Percentiles rank a stretch among this genome's conserved stretches.
phyloP scores from a whole-genome alignment of 768 basidiomycete species.

The Sistotremastrum niveocremeum region DNA sequence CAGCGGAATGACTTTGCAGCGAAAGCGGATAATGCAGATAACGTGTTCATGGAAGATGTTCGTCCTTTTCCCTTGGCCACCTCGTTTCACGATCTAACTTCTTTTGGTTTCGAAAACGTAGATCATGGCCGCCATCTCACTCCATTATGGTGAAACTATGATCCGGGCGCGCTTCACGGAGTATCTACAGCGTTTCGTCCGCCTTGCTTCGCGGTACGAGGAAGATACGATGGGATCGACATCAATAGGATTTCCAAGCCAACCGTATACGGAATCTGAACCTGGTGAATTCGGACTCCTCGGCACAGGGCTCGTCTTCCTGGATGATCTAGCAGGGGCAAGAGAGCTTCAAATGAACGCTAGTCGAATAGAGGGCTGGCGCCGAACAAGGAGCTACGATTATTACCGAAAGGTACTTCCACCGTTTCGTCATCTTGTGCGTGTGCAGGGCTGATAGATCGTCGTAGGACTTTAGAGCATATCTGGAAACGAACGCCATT shows the following conservation, averaged over 20 bases:
- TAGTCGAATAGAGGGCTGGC: constrained; percentile 88
- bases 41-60: constrained; percentile 89
- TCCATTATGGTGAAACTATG: constrained; percentile 81
- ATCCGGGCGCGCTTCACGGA: constrained; percentile 85
- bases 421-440: neutral
- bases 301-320: constrained; percentile 72
- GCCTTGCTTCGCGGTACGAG: constrained; percentile 83
- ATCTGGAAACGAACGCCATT: constrained; percentile 42
- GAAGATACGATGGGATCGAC: constrained; percentile 66
- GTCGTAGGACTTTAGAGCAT: constrained; percentile 52
- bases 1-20: constrained; percentile 40
- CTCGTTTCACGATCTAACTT: neutral
- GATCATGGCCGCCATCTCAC: constrained; percentile 79
- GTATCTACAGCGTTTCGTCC: constrained; percentile 76
- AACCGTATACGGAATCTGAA: constrained; percentile 31
- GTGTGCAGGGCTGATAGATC: neutral
- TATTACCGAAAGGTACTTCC: constrained; percentile 51
- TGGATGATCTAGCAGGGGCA: constrained; percentile 49
- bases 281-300: constrained; percentile 36
- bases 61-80: constrained; percentile 18
- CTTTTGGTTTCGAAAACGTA: constrained; percentile 16
- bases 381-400: constrained; percentile 67
- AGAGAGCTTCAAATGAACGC: constrained; percentile 68
- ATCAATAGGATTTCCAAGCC: constrained; percentile 56
- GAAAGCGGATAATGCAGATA: constrained; percentile 58